Evolutionary conservation across 2,329 filamentous ascomycete genomes (phyloP).

Genomic region (Trematosphaeria pertusa): DNA sequence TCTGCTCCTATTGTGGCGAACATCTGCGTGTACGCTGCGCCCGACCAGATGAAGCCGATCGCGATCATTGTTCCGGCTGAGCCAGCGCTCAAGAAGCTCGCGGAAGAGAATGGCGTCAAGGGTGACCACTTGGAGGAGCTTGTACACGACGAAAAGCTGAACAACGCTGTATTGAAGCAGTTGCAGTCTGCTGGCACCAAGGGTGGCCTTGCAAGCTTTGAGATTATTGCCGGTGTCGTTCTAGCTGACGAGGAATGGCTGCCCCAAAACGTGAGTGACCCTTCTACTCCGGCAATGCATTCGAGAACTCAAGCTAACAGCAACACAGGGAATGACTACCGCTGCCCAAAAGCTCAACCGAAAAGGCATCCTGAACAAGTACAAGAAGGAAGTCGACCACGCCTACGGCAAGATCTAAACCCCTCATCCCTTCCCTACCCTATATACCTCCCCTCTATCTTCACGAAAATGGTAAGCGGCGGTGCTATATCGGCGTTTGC

Average conservation of each 20-base stretch:
- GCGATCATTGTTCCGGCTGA: slow-evolving; percentile 76
- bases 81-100: slow-evolving; percentile 62
- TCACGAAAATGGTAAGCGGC: too few relatives aligned
- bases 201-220: slow-evolving; percentile 72
- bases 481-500: too few relatives aligned
- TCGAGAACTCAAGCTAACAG: too few relatives aligned
- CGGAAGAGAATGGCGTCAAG: slow-evolving; percentile 64
- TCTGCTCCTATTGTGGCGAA: slow-evolving; percentile 80
- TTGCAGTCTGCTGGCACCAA: slow-evolving; percentile 69
- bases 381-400: slow-evolving; percentile 58
- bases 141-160: slow-evolving; percentile 71
- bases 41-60: slow-evolving; percentile 77
- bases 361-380: slow-evolving; percentile 57
- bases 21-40: slow-evolving; percentile 84
- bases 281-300: too few relatives aligned
- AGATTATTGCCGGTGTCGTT: slow-evolving; percentile 78
- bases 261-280: slow-evolving; percentile 80
- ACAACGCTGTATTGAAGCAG: slow-evolving; percentile 71
- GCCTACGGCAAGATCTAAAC: slow-evolving; percentile 48
- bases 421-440: too few relatives aligned
- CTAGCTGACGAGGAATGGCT: slow-evolving; percentile 89
- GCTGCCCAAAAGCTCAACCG: slow-evolving; percentile 62
- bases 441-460: too few relatives aligned
- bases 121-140: slow-evolving; percentile 72
- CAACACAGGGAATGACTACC: slow-evolving; percentile 58